Conservation (phyloP, 1,284 basidiomycete genomes). For the Rugiboletus extremiorientalis region DNA sequence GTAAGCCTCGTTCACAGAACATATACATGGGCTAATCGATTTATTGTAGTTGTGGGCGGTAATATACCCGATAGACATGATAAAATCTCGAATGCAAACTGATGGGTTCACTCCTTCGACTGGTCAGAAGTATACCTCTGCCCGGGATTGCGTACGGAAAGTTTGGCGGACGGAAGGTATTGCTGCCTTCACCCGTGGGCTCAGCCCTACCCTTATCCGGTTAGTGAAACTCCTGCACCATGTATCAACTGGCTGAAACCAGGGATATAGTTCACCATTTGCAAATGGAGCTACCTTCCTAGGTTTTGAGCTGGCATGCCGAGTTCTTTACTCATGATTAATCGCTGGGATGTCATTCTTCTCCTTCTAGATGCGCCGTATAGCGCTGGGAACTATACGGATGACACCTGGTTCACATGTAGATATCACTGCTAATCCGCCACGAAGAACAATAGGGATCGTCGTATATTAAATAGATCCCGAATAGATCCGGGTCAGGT, state of each 20-base stretch:
- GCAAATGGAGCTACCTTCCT: slow-evolving; percentile 94
- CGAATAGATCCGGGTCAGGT: not conserved
- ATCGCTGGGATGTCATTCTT: not conserved
- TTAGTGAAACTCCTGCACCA: slow-evolving; percentile 36
- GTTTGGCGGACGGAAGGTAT: slow-evolving; percentile 84
- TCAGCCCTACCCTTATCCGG: slow-evolving; percentile 91
- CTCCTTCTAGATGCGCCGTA: not conserved
- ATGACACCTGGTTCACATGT: not conserved
- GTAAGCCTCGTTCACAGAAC: slow-evolving; percentile 44
- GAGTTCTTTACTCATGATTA: slow-evolving; percentile 49
- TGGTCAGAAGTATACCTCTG: slow-evolving; percentile 80
- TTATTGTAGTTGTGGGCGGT: slow-evolving; percentile 69
- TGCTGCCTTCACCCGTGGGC: slow-evolving; percentile 85
- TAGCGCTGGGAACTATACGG: not conserved
- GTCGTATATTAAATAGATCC: too few species aligned
- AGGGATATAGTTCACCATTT: slow-evolving; percentile 66
- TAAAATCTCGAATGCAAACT: slow-evolving; percentile 95
- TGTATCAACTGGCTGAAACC: slow-evolving; percentile 15
- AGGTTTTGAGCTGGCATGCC: slow-evolving; percentile 86
- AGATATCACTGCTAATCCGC: slow-evolving; percentile 3
- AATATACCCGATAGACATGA: slow-evolving; percentile 93
- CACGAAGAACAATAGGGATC: not conserved
- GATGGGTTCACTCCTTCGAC: slow-evolving; percentile 78
- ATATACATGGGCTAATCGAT: not conserved
- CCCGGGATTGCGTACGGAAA: slow-evolving; percentile 79